These are phyloP conservation scores for Boletus subcaerulescens DNA, from an alignment of 768 basidiomycete species.

Conservation along the genomic window DNA sequence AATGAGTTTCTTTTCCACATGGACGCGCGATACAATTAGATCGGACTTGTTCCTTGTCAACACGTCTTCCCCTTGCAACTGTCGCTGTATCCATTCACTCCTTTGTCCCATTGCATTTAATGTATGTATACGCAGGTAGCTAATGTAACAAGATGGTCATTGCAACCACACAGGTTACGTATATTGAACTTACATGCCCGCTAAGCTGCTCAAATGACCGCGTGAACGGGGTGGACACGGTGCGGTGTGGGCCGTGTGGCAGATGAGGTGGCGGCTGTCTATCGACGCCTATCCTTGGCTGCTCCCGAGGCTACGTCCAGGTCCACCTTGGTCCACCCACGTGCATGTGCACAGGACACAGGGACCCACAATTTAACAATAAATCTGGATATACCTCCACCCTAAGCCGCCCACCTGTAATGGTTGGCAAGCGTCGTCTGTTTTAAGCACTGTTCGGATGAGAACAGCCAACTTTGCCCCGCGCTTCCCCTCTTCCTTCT, in stretches of 20 bases:
- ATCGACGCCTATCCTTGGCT: slow-evolving; percentile 1
- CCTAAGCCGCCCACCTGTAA: slow-evolving; percentile 21
- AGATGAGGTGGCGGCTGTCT: slow-evolving; percentile 10
- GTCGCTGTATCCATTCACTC: slow-evolving; percentile 15
- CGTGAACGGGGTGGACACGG: slow-evolving; percentile 13
- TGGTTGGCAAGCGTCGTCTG: slow-evolving; percentile 27
- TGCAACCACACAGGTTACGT: slow-evolving; percentile 13
- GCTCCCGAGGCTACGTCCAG: not conserved
- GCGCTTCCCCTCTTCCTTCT: not conserved
- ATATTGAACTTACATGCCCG: not conserved
- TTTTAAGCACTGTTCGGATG: slow-evolving; percentile 23
- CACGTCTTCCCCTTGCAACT: slow-evolving; percentile 13
- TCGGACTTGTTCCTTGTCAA: slow-evolving; percentile 2
- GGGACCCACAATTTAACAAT: slow-evolving; percentile 19
- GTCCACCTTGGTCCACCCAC: slow-evolving; percentile 17
- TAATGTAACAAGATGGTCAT: slow-evolving; percentile 24
- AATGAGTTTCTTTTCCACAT: slow-evolving; percentile 20
- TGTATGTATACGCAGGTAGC: slow-evolving; percentile 6
- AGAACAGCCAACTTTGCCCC: slow-evolving; percentile 6
- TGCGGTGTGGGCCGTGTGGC: slow-evolving; percentile 2
- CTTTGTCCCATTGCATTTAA: slow-evolving; percentile 14
- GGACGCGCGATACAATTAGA: slow-evolving; percentile 25
- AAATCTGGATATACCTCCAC: slow-evolving; percentile 21
- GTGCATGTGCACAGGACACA: slow-evolving; percentile 25
- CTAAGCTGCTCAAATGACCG: slow-evolving; percentile 23